These are phyloP conservation scores for Kandelia obovata DNA, from an alignment of 345 rosid species.

Conservation along the genomic window DNA sequence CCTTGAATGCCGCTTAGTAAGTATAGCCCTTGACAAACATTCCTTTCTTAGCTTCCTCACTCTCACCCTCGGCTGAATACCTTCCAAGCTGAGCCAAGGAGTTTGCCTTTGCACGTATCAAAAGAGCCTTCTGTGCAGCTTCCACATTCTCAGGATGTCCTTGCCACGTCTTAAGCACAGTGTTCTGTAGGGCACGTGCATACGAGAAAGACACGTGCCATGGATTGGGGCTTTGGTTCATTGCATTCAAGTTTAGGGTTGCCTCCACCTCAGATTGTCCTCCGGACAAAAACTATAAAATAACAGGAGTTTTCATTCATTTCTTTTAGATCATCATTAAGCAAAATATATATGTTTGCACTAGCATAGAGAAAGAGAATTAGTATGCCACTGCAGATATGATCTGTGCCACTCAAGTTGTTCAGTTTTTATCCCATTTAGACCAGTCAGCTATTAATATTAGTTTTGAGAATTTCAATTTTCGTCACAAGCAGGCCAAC, in stretches of 20 bases:
- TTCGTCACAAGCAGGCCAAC: too few relatives aligned
- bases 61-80: slow-evolving; percentile 80
- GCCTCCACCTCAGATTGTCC: slow-evolving; percentile 97
- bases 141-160: slow-evolving; percentile 77
- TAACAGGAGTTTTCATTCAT: not conserved
- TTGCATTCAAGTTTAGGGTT: slow-evolving; percentile 84
- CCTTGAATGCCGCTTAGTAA: slow-evolving; percentile 40
- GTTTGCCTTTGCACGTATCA: slow-evolving; percentile 94
- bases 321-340: not conserved
- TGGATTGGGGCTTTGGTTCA: slow-evolving; percentile 98
- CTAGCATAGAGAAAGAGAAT: not conserved
- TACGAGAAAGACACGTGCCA: slow-evolving; percentile 99
- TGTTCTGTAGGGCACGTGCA: slow-evolving; percentile 93
- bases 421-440: not conserved
- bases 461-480: too few relatives aligned
- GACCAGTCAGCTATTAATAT: not conserved
- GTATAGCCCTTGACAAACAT: slow-evolving; percentile 98
- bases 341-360: not conserved
- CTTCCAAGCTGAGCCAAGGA: slow-evolving; percentile 93
- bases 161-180: slow-evolving; percentile 94
- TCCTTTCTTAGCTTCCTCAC: slow-evolving; percentile 88
- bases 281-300: slow-evolving; percentile 82
- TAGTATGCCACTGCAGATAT: not conserved
- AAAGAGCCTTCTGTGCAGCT: slow-evolving; percentile 78
- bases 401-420: not conserved